Evolutionary conservation across 2,329 filamentous ascomycete species (phyloP), one percentile per base, ranked within the genome.

Genomic region (Fusarium sp.): DNA sequence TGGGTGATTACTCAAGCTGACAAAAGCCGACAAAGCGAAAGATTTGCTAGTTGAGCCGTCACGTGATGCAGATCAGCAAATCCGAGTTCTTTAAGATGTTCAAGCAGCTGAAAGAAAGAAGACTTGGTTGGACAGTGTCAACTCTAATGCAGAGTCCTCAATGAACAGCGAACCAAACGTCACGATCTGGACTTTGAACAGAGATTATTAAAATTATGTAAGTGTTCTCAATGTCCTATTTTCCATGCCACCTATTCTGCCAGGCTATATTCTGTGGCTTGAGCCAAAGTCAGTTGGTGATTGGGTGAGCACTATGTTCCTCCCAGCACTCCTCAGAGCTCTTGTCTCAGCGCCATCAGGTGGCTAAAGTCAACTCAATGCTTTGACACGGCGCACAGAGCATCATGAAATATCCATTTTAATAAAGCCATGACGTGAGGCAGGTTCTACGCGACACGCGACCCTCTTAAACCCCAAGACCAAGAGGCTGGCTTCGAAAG

Each of bases 1-100:
- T 57, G 24, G 45, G n/a, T 69, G 70, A 76, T 76, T 76, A 76
- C 37, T 62, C 64, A 75, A 72, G 71, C 67, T 76, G 56, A 76
- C 73, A 62, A 29, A 75, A 56, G 11, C 29, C 54, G 9, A 41
- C 35, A 37, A 37, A 31, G 29, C 24, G 50, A 39, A 33, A 48
- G 24, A 41, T 60, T 45, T 43, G 27, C 39, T 43, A 22, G 45
- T 14, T 31, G 5, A 0, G 2, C 8, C 1, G 6, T 74, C 73
- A 75, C 65, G 74, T 77, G 69, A 76, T 5, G 13, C 6, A 6
- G 31, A 33, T 7, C 14, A 11, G 31, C 48, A 27, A 31, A 54
- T 54, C 48, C 27, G 18, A 13, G 14, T 7, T 31, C 18, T 31
- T n/a, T 5, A 18, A 14, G 27, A 20, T 54, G 24, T 18, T 6